phyloP scores from a whole-genome alignment of 2,329 filamentous ascomycete genomes.

The Tolypocladium amazonense region DNA sequence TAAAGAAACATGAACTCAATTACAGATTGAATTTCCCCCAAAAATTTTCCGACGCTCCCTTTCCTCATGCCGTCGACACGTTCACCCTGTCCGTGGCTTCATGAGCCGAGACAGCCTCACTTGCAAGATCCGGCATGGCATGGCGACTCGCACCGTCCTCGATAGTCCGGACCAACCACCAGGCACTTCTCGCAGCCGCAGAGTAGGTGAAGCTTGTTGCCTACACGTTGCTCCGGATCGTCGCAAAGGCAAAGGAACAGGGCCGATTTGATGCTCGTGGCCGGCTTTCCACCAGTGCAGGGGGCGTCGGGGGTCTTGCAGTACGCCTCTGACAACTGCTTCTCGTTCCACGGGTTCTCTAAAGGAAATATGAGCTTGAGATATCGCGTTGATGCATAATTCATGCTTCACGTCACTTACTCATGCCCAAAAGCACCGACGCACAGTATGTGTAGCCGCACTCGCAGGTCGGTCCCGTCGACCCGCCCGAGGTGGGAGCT shows the following conservation, averaged over 20 bases:
- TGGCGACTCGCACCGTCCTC: constrained; percentile 27
- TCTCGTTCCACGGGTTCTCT: constrained; percentile 23
- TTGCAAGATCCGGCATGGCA: constrained; percentile 15
- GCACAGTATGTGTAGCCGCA: constrained; percentile 32
- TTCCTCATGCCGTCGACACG: not conserved
- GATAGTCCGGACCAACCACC: constrained; percentile 26
- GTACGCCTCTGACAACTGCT: constrained; percentile 22
- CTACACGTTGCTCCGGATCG: constrained; percentile 18
- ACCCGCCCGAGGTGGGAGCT: constrained; percentile 8
- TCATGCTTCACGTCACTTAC: constrained; percentile 9
- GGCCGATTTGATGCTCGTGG: constrained; percentile 18
- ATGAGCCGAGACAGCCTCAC: not conserved
- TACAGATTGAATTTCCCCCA: not conserved
- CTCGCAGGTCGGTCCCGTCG: constrained; percentile 24
- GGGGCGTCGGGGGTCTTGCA: constrained; percentile 24
- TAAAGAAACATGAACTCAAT: not conserved
- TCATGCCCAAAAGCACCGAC: constrained; percentile 25
- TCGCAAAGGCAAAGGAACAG: constrained; percentile 29
- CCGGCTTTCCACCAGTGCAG: constrained; percentile 19
- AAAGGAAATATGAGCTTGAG: not conserved
- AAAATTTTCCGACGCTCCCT: not conserved
- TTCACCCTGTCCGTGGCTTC: not conserved
- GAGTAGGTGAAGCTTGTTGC: constrained; percentile 23
- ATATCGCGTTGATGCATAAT: not conserved
- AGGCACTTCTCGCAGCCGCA: constrained; percentile 29